Evolutionary conservation across 1,139 yeast genomes (phyloP), one percentile per base, ranked within the genome.

Genomic region (Saccharomyces uvarum): DNA sequence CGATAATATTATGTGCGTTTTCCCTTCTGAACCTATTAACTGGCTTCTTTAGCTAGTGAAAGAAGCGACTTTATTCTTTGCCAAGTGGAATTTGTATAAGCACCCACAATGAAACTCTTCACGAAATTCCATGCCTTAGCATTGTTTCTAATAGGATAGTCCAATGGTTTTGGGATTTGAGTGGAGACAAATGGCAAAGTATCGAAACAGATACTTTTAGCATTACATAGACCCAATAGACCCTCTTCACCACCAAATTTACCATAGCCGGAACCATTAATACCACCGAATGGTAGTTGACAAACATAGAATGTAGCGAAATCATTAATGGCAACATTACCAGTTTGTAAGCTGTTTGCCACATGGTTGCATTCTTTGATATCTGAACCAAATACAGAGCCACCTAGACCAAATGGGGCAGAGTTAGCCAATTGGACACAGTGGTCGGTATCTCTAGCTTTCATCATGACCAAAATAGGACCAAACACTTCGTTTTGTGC

Each of bases 181-280:
- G 95, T 87, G 4, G 93, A 84, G 16, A 93, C 77, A 61, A 88
- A 81, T 31, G 93, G 82, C 44, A 86, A 80, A 61, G 81, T 83
- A 71, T 93, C 98, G 76, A 81, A 86, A 56, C 96, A 90, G 4
- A 93, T 80, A 48, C 95, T 83, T 68, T 93, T 93, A 54, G 89
- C 87, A 56, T 83, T 77, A 69, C 98, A 91, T 49, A 93, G 75
- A 0, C 97, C 98, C 48, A 89, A 80, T 42, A 93, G 75, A 1
- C 98, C 99, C 75, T 93, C 99, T 68, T 86, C 95, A 44, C 99
- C 98, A 29, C 97, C 97, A 74, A 93, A 93, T 69, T 90, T 91
- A 54, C 98, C 98, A 66, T 89, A 93, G 0, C 99, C 99, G 7
- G 96, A 87, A 51, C 91, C 93, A 63, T 86, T 86, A 32, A 81